Base-by-base conservation (phyloP, 257 asterid genomes). In the Solanum dulcamara region DNA sequence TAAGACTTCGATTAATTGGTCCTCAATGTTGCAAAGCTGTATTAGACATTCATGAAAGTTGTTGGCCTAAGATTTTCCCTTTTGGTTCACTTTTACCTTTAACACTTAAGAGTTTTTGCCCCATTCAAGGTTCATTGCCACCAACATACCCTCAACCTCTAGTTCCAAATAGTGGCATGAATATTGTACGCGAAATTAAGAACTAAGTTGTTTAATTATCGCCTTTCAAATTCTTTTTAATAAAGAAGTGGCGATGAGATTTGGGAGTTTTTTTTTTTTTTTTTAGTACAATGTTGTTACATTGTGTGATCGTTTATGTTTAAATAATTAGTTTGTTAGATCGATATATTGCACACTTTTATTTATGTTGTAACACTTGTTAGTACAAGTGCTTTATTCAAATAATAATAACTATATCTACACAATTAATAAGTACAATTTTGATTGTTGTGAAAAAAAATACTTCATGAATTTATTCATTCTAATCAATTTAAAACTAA, bases 11-110 rank as follows among this genome's bases (percentile, higher is more conserved):
- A 1, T 37, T 88, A 4, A 60, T 89, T 22, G 89, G 89, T 3
- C 87, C 89, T 15, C 83, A 79, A 10, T 89, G 92, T 42, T 86
- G 92, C 37, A 80, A 18, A 13, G 84, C 88, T 32, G 14, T 84
- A 51, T 26, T 88, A 42, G 26, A 51, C 3, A 48, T 89, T 38
- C 90, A 89, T 5, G 86, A 84, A 5, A 81, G 67, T 48, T 89
- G 90, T 14, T 89, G 89, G 90, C 85, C 89, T 0, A 86, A 82
- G 70, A 59, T 72, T 35, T 79, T 89, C 4, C 88, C 90, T 6
- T 17, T 85, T 18, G 51, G 38, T 86, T 81, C 70, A 87, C 84
- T 11, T 37, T 88, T 84, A 22, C 89, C 81, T 2, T 83, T 85
- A 3, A 17, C 64, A 11, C 20, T 87, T 26, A 14, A 55, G 71